These are phyloP conservation scores for Amphirosellinia nigrospora DNA, from an alignment of 495 filamentous ascomycete genomes.

Conservation along the genomic window DNA sequence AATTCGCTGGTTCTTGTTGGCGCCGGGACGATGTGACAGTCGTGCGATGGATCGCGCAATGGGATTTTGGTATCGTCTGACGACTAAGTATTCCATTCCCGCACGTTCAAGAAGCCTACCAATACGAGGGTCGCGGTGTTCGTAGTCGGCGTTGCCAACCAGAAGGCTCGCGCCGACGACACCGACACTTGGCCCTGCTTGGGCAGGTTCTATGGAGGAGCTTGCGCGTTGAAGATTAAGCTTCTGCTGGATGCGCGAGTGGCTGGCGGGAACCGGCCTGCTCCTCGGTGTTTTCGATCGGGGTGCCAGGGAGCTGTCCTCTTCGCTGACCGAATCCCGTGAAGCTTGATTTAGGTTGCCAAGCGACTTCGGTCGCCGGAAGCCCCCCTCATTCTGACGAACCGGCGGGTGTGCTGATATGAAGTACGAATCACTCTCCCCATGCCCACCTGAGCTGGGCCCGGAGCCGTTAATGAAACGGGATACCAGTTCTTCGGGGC, in stretches of 20 bases:
- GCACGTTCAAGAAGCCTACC: slow-evolving; percentile 65
- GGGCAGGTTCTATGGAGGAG: slow-evolving; percentile 65
- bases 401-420: slow-evolving; percentile 25
- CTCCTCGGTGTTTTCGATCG: slow-evolving; percentile 38
- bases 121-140: slow-evolving; percentile 58
- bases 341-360: slow-evolving; percentile 42
- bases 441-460: slow-evolving; percentile 38
- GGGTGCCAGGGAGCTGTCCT: slow-evolving; percentile 47
- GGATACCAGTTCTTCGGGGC: slow-evolving; percentile 55
- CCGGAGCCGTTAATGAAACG: slow-evolving; percentile 57
- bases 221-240: slow-evolving; percentile 71
- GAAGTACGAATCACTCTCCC: slow-evolving; percentile 40
- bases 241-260: slow-evolving; percentile 73
- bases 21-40: slow-evolving; percentile 55
- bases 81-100: slow-evolving; percentile 68
- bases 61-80: slow-evolving; percentile 71
- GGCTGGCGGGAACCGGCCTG: slow-evolving; percentile 50
- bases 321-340: slow-evolving; percentile 37
- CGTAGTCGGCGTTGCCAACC: slow-evolving; percentile 48
- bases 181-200: slow-evolving; percentile 46
- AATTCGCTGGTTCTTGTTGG: slow-evolving; percentile 53
- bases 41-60: slow-evolving; percentile 62
- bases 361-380: slow-evolving; percentile 46
- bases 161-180: slow-evolving; percentile 45
- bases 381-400: slow-evolving; percentile 26